A percentile compares a stretch with the other conserved stretches of the same genome.
Evolutionary conservation across 2,329 filamentous ascomycete species (phyloP).

Genomic region (Fusarium sp.): DNA sequence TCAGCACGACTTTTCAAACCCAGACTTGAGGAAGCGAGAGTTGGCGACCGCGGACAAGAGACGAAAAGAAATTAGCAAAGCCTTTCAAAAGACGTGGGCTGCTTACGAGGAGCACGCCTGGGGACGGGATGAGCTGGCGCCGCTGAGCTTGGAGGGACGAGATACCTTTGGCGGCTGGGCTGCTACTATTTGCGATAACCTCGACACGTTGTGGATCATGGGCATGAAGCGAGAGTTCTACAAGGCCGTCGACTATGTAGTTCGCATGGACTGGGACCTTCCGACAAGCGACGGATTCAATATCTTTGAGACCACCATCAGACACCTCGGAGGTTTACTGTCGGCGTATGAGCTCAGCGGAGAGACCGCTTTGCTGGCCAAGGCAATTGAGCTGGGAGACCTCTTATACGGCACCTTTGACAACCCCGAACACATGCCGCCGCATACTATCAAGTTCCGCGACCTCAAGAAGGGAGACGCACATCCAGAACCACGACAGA

Average conservation of each 20-base stretch:
- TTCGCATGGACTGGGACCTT: slow-evolving; percentile 57
- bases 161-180: slow-evolving; percentile 70
- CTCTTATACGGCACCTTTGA: slow-evolving; percentile 71
- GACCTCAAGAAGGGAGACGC: slow-evolving; percentile 50
- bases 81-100: slow-evolving; percentile 63
- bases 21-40: slow-evolving; percentile 24
- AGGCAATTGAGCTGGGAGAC: slow-evolving; percentile 69
- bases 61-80: slow-evolving; percentile 54
- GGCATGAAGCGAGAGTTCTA: slow-evolving; percentile 69
- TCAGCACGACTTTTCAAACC: slow-evolving; percentile 34
- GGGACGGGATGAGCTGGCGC: slow-evolving; percentile 67
- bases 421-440: slow-evolving; percentile 70
- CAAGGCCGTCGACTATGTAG: slow-evolving; percentile 64
- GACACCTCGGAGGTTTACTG: slow-evolving; percentile 72
- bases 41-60: slow-evolving; percentile 12
- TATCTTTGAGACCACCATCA: slow-evolving; percentile 73
- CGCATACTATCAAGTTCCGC: slow-evolving; percentile 55
- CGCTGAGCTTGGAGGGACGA: slow-evolving; percentile 57
- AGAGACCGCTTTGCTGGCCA: slow-evolving; percentile 61
- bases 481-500: slow-evolving; percentile 44
- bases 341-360: slow-evolving; percentile 73
- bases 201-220: slow-evolving; percentile 75
- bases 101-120: slow-evolving; percentile 68
- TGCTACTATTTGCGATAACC: slow-evolving; percentile 67
- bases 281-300: slow-evolving; percentile 59